phyloP scores from a whole-genome alignment of 306 rosid genomes.

The Corylus avellana region DNA sequence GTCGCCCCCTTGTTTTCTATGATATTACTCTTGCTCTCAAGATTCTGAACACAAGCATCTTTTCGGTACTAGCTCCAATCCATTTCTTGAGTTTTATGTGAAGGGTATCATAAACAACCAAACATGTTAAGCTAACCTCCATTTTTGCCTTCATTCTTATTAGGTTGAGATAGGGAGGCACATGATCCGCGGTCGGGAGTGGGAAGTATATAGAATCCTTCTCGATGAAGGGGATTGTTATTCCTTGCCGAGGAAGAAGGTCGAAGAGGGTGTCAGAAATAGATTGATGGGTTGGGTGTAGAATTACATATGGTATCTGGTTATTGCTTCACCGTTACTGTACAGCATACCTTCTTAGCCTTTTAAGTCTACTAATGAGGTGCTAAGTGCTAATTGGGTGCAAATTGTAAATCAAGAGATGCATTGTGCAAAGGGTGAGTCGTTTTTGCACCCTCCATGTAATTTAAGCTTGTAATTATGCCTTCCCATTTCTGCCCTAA shows the following conservation, averaged over 20 bases:
- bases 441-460: background rate
- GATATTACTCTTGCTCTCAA: conserved; percentile 57
- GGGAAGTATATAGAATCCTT: conserved; percentile 59
- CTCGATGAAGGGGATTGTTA: conserved; percentile 46
- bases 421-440: background rate
- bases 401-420: background rate
- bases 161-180: conserved; percentile 60
- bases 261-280: conserved; percentile 50
- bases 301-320: background rate
- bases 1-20: conserved; percentile 58
- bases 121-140: background rate
- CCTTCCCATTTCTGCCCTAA: conserved; percentile 1
- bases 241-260: conserved; percentile 35
- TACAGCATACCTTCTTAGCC: conserved; percentile 18
- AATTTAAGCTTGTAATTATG: background rate
- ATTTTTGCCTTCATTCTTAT: background rate
- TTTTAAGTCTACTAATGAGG: background rate
- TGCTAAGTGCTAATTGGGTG: conserved; percentile 7
- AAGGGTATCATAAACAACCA: background rate
- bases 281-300: conserved; percentile 60
- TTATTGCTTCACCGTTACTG: background rate
- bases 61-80: conserved; percentile 40
- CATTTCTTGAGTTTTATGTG: background rate
- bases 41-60: conserved; percentile 38
- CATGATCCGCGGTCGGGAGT: conserved; percentile 50